Percentiles rank a stretch among this genome's conserved stretches.
These are phyloP conservation scores for Dictyostelium brefeldianum DNA, from an alignment of 78 protist genomes.

Conservation along the genomic window DNA sequence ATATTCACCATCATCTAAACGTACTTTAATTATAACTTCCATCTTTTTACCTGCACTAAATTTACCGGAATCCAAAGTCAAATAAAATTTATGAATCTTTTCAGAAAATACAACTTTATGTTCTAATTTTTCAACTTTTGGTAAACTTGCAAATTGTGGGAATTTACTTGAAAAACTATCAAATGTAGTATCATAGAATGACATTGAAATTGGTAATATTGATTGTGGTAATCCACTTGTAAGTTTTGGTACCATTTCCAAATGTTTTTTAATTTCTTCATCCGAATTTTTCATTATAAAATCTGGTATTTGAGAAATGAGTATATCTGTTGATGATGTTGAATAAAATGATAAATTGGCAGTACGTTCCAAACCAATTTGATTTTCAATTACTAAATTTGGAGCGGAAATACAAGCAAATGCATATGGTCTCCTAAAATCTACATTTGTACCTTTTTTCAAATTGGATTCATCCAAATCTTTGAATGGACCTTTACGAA, in stretches of 20 bases:
- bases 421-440: constrained; percentile 62
- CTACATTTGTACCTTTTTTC: constrained; percentile 21
- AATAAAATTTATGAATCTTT: constrained; percentile 20
- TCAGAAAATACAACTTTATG: constrained; percentile 45
- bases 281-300: constrained; percentile 22
- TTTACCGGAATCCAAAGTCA: constrained; percentile 66
- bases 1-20: constrained; percentile 59
- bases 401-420: constrained; percentile 2
- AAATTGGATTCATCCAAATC: constrained; percentile 14
- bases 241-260: constrained; percentile 48
- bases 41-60: constrained; percentile 53
- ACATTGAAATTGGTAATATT: constrained; percentile 10
- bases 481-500: constrained; percentile 66
- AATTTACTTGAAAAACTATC: constrained; percentile 15
- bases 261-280: constrained; percentile 62
- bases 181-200: constrained; percentile 47
- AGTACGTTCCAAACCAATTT: constrained; percentile 20
- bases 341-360: constrained; percentile 8
- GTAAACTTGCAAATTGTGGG: neutral
- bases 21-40: constrained; percentile 22
- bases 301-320: constrained; percentile 43
- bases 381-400: constrained; percentile 13
- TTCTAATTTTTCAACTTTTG: constrained; percentile 41
- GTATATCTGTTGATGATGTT: constrained; percentile 3
- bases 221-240: constrained; percentile 20